phyloP scores from a whole-genome alignment of 768 basidiomycete genomes.

The Austroboletus eburneus region DNA sequence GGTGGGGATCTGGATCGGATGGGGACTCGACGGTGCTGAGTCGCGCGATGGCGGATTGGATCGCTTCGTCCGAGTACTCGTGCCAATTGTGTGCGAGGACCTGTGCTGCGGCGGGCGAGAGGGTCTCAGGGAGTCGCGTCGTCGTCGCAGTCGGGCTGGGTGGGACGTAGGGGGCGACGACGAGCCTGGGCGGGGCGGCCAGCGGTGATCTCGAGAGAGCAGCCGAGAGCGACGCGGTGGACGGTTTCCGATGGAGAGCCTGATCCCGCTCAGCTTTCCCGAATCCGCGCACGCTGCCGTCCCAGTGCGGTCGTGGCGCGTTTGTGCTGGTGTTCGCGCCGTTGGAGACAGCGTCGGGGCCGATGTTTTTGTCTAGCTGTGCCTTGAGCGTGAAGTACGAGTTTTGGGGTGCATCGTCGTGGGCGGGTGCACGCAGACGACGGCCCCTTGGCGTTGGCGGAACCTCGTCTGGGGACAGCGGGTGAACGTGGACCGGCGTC shows the following conservation, averaged over 20 bases:
- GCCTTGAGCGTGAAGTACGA: conserved; percentile 64
- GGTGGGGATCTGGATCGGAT: conserved; percentile 43
- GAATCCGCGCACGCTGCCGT: conserved; percentile 56
- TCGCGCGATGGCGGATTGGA: conserved; percentile 57
- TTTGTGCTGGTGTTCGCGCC: neutral
- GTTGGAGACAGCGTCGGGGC: conserved; percentile 26
- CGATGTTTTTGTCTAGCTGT: conserved; percentile 48
- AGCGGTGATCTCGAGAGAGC: conserved; percentile 37
- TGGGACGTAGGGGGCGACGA: conserved; percentile 40
- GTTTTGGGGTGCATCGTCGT: conserved; percentile 33
- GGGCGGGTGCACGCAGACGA: conserved; percentile 38
- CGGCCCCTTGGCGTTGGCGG: conserved; percentile 40
- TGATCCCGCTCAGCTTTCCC: conserved; percentile 37
- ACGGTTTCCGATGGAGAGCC: conserved; percentile 25
- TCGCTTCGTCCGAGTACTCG: conserved; percentile 68
- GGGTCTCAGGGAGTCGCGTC: conserved; percentile 12
- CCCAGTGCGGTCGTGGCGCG: conserved; percentile 35
- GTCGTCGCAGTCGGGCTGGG: conserved; percentile 29
- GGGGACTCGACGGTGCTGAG: conserved; percentile 44
- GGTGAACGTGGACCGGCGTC: conserved; percentile 68
- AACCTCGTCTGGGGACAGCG: conserved; percentile 57
- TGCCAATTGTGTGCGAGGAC: conserved; percentile 75
- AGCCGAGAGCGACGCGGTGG: conserved; percentile 36
- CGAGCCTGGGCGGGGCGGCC: conserved; percentile 30
- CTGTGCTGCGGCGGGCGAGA: conserved; percentile 35